Evolutionary conservation across 208 protist species (phyloP).

Genomic region (Blastocrithidia nonstop): DNA sequence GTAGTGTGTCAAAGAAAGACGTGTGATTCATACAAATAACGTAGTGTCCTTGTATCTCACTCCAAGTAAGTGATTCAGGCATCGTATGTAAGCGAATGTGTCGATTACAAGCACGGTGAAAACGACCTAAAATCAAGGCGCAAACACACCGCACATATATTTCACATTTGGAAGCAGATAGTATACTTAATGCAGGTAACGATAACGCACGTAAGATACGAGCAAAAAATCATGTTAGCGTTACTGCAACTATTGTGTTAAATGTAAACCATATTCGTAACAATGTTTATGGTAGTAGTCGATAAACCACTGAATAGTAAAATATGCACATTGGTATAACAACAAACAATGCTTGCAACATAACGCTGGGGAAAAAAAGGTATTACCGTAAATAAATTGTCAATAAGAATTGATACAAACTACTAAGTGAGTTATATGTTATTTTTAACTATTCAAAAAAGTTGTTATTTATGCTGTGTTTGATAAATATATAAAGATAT

Average conservation of each 20-base stretch:
- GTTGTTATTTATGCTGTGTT: too few relatives aligned
- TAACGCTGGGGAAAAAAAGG: too few relatives aligned
- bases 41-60: slow-evolving; percentile 28
- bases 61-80: slow-evolving; percentile 34
- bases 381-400: too few relatives aligned
- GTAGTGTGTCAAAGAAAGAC: slow-evolving; percentile 74
- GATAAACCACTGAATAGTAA: too few relatives aligned
- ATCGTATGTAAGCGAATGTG: slow-evolving; percentile 51
- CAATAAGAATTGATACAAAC: too few relatives aligned
- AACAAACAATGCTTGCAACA: too few relatives aligned
- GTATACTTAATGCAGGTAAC: slow-evolving; percentile 2
- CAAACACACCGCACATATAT: slow-evolving; percentile 13
- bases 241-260: slow-evolving; percentile 5
- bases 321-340: too few relatives aligned
- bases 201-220: slow-evolving; percentile 19
- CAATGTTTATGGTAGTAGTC: too few relatives aligned
- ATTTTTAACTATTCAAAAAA: too few relatives aligned
- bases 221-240: slow-evolving; percentile 1
- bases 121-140: slow-evolving; percentile 20
- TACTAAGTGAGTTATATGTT: too few relatives aligned
- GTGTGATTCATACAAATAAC: slow-evolving; percentile 67
- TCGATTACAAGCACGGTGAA: slow-evolving; percentile 23
- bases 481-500: too few relatives aligned
- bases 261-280: slow-evolving; percentile 46
- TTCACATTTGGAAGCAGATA: neutral